Percentiles rank a stretch among this genome's conserved stretches.
Conservation (phyloP, 345 rosid species). For the Eucalyptus caleyi region DNA sequence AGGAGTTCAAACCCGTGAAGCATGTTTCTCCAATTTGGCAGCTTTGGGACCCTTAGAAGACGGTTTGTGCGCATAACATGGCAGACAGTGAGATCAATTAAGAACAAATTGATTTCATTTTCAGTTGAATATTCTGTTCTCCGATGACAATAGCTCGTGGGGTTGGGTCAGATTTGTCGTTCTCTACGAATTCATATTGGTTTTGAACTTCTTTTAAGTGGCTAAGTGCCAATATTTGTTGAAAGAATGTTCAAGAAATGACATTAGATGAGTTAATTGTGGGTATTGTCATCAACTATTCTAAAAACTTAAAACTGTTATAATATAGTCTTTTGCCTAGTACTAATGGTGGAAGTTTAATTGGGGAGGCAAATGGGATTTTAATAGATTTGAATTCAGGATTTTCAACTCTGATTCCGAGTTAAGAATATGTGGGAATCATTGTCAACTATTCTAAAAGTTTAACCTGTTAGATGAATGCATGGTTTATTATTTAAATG, state of each 20-base stretch:
- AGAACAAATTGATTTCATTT: neutral
- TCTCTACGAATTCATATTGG: neutral
- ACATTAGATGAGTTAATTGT: too few species aligned
- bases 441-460: too few species aligned
- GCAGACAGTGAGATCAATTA: neutral
- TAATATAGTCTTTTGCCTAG: too few species aligned
- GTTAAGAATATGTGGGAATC: too few species aligned
- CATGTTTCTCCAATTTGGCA: neutral
- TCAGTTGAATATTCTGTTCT: neutral
- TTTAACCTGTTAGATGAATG: neutral
- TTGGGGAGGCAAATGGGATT: too few species aligned
- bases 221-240: neutral
- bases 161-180: neutral
- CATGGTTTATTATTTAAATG: too few species aligned
- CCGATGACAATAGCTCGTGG: neutral
- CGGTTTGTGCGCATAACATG: neutral
- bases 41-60: neutral
- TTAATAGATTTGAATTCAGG: fast-evolving
- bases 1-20: neutral
- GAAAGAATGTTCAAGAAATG: neutral
- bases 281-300: too few species aligned
- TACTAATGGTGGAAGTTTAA: too few species aligned
- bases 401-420: too few species aligned
- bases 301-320: too few species aligned
- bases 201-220: neutral